Base-by-base conservation (phyloP, 306 rosid species). In the Rosa lucieae region DNA sequence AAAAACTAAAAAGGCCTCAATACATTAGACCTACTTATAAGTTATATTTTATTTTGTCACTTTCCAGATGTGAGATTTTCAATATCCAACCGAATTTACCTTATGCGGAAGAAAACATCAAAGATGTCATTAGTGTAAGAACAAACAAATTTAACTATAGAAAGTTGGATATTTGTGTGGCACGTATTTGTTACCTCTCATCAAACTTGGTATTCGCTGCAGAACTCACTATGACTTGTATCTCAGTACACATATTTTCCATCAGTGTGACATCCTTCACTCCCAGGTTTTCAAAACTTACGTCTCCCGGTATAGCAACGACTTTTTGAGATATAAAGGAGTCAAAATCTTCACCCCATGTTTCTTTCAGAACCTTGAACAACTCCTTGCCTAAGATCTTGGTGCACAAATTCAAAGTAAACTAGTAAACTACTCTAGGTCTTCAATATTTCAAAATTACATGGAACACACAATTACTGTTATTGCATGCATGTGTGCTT, bases 131-230 rank as follows among this genome's bases (percentile, higher is more conserved):
- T 32, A 32, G 3, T 2, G 6, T 40, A 40, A 40, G 44, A 40
- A 0, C 0, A 6, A 40, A 40, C 4, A 40, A 40, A 40, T 40
- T 3, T 40, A 40, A 40, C 44, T 40, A 5, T 6, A 40, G 0
- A 12, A 49, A 4, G 44, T 5, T 52, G 9, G 7, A 52, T 52
- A 52, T 5, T 1, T 52, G 8, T 52, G 21, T 52, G 7, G 58
- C 23, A 55, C 20, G 61, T 55, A 55, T 6, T 55, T 55, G 3
- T 18, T 56, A 82, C 89, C 90, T 83, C 49, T 86, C 90, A 10
- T 86, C 76, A 77, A 89, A 89, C 10, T 70, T 79, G 37, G 92
- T 86, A 8, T 84, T 43, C 20, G 86, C 90, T 3, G 90, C 87
- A 5, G 44, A 82, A 29, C 83, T 65, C 1, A 89, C 68, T 51